Base-by-base conservation (phyloP, 345 rosid genomes). In the Salix purpurea region DNA sequence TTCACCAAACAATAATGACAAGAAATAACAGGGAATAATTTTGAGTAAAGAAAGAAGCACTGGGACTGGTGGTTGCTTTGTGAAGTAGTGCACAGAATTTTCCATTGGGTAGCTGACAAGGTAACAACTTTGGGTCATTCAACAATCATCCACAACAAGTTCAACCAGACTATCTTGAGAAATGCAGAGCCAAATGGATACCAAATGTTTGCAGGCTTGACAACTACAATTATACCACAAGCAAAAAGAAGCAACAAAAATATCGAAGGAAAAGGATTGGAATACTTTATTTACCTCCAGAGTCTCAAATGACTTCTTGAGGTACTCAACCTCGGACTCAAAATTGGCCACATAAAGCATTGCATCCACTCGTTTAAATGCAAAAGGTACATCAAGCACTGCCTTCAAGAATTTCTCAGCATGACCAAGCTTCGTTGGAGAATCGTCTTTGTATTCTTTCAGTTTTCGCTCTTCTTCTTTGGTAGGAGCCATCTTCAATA, bases 401-500 rank as follows among this genome's bases (percentile, higher is more conserved):
- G 94, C 85, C 86, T 88, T 96, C 32, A 96, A 86, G 78, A 96
- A 96, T 74, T 90, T 96, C 89, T 96, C 99, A 18, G 97, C 97
- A 79, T 90, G 89, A 69, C 97, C 91, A 65, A 93, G 93, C 87
- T 93, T 93, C 79, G 72, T 62, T 0, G 97, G 95, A 7, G 98
- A 89, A 80, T 87, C 94, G 48, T 92, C 97, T 72, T 87, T 89
- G 78, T 85, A 92, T 67, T 77, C 98, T 83, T 87, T 91, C 78
- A 96, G 81, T 58, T 87, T 96, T 3, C 92, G 91, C 80, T 96
- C 99, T 85, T 96, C 99, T 80, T 96, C 97, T 83, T 93, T 96
- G 37, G 89, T 88, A 0, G 98, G 98, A 13, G 98, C 97, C 99
- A 96, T 93, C 87, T 90, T 96, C 58, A 88, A 74, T 79, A 96